These are phyloP conservation scores for Delitschia confertaspora DNA, from an alignment of 495 filamentous ascomycete genomes.

Conservation along the genomic window DNA sequence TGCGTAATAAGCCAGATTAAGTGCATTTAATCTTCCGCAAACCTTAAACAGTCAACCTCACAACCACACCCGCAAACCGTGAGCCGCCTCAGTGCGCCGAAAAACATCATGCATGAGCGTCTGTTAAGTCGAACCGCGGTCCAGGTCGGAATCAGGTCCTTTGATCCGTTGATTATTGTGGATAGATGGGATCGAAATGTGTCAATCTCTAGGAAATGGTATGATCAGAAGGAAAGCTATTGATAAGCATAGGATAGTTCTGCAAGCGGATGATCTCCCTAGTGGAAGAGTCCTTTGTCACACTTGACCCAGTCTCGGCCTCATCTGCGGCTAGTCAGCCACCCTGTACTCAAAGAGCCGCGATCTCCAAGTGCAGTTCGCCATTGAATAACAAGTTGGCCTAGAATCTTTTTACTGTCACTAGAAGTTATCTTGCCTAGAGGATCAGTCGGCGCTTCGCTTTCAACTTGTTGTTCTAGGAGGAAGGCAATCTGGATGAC, in stretches of 20 bases:
- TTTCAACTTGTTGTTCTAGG: slow-evolving; percentile 56
- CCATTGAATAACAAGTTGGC: slow-evolving; percentile 82
- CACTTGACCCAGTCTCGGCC: slow-evolving; percentile 13
- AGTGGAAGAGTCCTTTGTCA: not conserved
- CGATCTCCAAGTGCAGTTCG: slow-evolving; percentile 80
- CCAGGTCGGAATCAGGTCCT: slow-evolving; percentile 15
- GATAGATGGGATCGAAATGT: not conserved
- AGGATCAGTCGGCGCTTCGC: slow-evolving; percentile 41
- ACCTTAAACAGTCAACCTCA: slow-evolving; percentile 2
- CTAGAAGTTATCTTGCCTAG: slow-evolving; percentile 20
- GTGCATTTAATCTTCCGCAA: slow-evolving; percentile 25
- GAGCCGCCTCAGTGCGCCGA: not conserved
- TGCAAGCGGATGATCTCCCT: not conserved
- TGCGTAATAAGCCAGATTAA: too few species aligned
- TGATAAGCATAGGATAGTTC: not conserved
- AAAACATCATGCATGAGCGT: not conserved
- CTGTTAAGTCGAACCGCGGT: slow-evolving; percentile 4
- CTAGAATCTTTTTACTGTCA: slow-evolving; percentile 59
- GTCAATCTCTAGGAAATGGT: not conserved
- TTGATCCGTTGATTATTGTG: slow-evolving; percentile 2
- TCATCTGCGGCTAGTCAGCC: slow-evolving; percentile 56
- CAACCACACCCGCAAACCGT: not conserved
- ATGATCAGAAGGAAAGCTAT: not conserved
- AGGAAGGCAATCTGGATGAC: slow-evolving; percentile 87
- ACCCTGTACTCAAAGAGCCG: slow-evolving; percentile 79